Base-by-base conservation (phyloP, 306 rosid genomes). In the Hippophae rhamnoides region DNA sequence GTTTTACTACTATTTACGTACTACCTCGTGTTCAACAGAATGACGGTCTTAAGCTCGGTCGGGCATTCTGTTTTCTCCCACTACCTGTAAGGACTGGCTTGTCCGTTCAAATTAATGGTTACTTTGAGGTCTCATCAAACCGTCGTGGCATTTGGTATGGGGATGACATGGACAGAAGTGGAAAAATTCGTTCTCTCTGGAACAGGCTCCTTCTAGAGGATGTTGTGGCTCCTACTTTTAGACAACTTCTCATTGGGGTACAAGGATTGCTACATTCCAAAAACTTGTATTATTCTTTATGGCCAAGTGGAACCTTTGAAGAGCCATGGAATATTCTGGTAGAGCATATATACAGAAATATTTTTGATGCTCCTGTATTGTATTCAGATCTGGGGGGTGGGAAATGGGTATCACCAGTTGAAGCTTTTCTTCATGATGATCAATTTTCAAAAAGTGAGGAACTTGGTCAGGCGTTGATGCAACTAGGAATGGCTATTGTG, bases 121-220 rank as follows among this genome's bases (percentile, higher is more conserved):
- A 83, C 78, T 90, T 90, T 74, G 98, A 90, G 83, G 92, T 90
- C 53, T 79, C 95, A 49, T 87, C 98, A 25, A 87, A 90, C 66
- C 98, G 98, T 47, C 98, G 98, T 78, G 98, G 98, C 63, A 90
- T 90, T 71, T 90, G 98, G 98, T 85, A 81, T 73, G 96, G 98
- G 67, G 95, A 74, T 81, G 98, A 90, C 87, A 90, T 90, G 98
- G 98, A 90, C 75, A 83, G 95, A 79, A 83, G 93, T 67, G 98
- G 98, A 61, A 90, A 80, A 74, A 83, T 90, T 74, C 98, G 98
- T 68, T 87, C 98, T 56, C 68, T 58, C 59, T 90, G 98, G 98
- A 90, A 90, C 80, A 87, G 78, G 75, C 89, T 90, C 67, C 95
- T 90, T 78, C 67, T 90, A 65, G 92, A 90, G 74, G 98, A 90